Evolutionary conservation across 2,329 filamentous ascomycete genomes (phyloP), one percentile per base, ranked within the genome.

Genomic region (Aspergillus novoparasiticus): DNA sequence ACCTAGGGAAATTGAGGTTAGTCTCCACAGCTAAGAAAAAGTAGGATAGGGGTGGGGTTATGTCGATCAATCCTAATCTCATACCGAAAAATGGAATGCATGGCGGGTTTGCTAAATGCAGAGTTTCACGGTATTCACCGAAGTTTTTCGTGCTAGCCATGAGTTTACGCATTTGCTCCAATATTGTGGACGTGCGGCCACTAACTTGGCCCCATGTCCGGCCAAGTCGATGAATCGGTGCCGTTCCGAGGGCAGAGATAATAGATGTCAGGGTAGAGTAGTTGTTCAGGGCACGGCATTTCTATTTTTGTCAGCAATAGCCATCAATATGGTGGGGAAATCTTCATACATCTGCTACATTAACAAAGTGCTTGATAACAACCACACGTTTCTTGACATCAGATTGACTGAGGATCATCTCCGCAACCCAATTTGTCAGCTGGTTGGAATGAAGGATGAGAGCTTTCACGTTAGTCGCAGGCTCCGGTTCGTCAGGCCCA

Each of bases 131-230:
- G 78, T 99, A 99, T 79, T 97, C 94, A 71, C 91, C 91, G 82
- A 98, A 99, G 79, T 99, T 99, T 83, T 96, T 97, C 53, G 93
- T 97, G 79, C 93, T 97, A 26, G 91, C 92, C 93, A 99, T 99
- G 61, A 98, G 85, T 69, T 89, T 90, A 60, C 94, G 90, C 93
- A 99, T 97, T 57, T 87, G 90, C 78, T 99, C 95, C 43, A 99
- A 81, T 9, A 91, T 88, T 14, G 86, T 83, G 68, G 90, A 90
- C 2, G 93, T 95, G 68, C 93, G 91, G 60, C 92, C 90, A 63
- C 94, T 95, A 39, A 98, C 93, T 75, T 95, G 91, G 66, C 92
- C 89, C 95, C 95, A 99, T 5, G 95, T 99, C 68, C 95, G 86
- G 79, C 92, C 94, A 57, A 99, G 85, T 63, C 95, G 92, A 73